These are phyloP conservation scores for Elsinoe perseae DNA, from an alignment of 2,329 filamentous ascomycete species.

Conservation along the genomic window DNA sequence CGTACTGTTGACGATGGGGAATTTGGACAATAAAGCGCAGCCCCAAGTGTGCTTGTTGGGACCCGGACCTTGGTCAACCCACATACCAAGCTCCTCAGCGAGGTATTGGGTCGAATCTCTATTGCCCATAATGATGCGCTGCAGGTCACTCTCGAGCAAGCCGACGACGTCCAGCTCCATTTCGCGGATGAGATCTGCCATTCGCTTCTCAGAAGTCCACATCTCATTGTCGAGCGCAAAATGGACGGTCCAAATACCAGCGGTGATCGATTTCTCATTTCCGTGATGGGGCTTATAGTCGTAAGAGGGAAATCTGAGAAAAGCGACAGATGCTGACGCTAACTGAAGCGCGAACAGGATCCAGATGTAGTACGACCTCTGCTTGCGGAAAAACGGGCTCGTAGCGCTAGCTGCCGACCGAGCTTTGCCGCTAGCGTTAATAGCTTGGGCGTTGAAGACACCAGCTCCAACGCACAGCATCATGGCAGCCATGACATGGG, in stretches of 20 bases:
- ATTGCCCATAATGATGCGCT: constrained; percentile 99
- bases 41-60: constrained; percentile 99
- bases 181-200: constrained; percentile 63
- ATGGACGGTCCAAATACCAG: constrained; percentile 98
- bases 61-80: constrained; percentile 91
- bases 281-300: constrained; percentile 86
- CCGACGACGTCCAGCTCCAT: constrained; percentile 96
- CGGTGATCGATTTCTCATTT: constrained; percentile 79
- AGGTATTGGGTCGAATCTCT: constrained; percentile 91
- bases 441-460: constrained; percentile 61
- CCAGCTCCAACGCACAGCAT: constrained; percentile 81
- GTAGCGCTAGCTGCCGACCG: constrained; percentile 35
- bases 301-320: constrained; percentile 84
- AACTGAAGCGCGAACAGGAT: constrained; percentile 70
- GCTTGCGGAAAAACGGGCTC: constrained; percentile 33
- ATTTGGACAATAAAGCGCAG: constrained; percentile 84
- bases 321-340: constrained; percentile 70
- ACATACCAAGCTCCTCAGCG: constrained; percentile 96
- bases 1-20: constrained; percentile 93
- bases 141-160: constrained; percentile 84
- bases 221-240: constrained; percentile 97
- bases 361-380: constrained; percentile 61
- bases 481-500: constrained; percentile 85
- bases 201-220: constrained; percentile 94
- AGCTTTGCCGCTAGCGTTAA: constrained; percentile 34